Evolutionary conservation across 2,329 filamentous ascomycete species (phyloP).

Genomic region (Phialophora chinensis): DNA sequence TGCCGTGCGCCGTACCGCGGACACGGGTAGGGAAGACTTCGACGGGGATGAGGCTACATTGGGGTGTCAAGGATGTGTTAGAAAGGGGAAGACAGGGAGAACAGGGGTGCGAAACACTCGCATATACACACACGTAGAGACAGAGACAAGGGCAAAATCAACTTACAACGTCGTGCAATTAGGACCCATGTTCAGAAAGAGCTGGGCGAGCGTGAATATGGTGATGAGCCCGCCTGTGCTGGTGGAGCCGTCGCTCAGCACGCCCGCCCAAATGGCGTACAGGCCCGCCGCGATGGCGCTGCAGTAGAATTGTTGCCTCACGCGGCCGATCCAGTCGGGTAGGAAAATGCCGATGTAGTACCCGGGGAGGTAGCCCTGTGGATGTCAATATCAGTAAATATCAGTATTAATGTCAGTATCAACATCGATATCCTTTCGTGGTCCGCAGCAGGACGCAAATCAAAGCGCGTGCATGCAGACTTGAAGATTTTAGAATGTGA

Average conservation of each 20-base stretch:
- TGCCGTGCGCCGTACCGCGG: constrained; percentile 66
- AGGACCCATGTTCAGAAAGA: constrained; percentile 47
- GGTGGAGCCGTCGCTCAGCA: constrained; percentile 40
- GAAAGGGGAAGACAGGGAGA: no score
- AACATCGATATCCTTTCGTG: no score
- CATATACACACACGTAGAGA: constrained; percentile 50
- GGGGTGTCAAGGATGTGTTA: no score
- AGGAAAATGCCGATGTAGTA: constrained; percentile 41
- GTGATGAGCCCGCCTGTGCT: constrained; percentile 39
- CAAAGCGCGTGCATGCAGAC: no score
- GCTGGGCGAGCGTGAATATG: constrained; percentile 43
- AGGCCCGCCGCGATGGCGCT: constrained; percentile 39
- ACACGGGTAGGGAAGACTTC: constrained; percentile 70
- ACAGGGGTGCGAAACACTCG: no score
- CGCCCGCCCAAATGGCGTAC: constrained; percentile 44
- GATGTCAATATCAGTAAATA: not conserved
- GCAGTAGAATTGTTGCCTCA: constrained; percentile 39
- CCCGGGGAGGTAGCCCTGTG: constrained; percentile 39
- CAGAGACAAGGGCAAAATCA: constrained; percentile 44
- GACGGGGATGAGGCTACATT: constrained; percentile 58
- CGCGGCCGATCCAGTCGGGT: constrained; percentile 39
- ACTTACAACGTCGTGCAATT: constrained; percentile 64
- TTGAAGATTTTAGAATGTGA: no score
- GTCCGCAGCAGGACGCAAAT: no score
- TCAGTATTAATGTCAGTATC: not conserved